These are phyloP conservation scores for Suillus cothurnatus DNA, from an alignment of 768 basidiomycete species.

Conservation along the genomic window DNA sequence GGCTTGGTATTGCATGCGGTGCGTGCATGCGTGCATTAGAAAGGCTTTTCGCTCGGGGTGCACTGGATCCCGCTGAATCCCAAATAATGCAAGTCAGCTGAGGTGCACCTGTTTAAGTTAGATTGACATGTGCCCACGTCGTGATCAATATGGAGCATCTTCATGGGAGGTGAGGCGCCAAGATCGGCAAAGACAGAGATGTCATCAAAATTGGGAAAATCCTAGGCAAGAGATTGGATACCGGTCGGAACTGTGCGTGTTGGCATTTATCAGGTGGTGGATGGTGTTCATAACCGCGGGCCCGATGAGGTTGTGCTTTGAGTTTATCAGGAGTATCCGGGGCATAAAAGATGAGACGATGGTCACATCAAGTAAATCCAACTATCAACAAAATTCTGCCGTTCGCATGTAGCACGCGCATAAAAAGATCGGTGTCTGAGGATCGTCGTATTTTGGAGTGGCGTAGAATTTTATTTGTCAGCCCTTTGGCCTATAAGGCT, in stretches of 20 bases:
- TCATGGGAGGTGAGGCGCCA: not conserved
- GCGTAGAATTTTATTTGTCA: not conserved
- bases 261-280: not conserved
- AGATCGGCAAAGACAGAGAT: not conserved
- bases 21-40: not conserved
- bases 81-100: conserved; percentile 1
- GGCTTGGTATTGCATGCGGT: conserved; percentile 1
- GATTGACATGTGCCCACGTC: not conserved
- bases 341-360: not conserved
- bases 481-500: not conserved
- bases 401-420: not conserved
- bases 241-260: not conserved
- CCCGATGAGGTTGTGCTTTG: not conserved
- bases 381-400: not conserved
- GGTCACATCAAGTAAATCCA: not conserved
- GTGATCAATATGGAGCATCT: not conserved
- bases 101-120: conserved; percentile 4
- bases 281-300: not conserved
- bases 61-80: not conserved
- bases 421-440: not conserved
- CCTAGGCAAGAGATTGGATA: conserved; percentile 1
- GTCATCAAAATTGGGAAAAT: not conserved
- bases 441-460: not conserved
- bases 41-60: not conserved
- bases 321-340: not conserved